Percentiles rank a stretch among this genome's conserved stretches.
Evolutionary conservation across 441 rosid species (phyloP).

Genomic region (Aquilaria agallochum): DNA sequence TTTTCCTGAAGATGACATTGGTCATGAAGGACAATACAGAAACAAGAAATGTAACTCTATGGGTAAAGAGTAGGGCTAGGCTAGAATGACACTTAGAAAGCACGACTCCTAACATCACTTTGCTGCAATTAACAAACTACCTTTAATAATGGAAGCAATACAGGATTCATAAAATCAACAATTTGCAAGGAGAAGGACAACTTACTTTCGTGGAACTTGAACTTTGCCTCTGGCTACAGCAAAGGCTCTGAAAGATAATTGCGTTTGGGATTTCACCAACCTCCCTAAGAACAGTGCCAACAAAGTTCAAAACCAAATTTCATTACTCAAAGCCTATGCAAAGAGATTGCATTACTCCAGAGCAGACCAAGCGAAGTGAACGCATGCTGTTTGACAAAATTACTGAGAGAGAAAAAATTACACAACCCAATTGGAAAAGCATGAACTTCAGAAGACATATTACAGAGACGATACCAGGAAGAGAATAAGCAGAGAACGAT

Average conservation of each 20-base stretch:
- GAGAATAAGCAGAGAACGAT: conserved; percentile 29
- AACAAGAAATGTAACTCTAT: not conserved
- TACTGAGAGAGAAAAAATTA: conserved; percentile 6
- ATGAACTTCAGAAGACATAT: not conserved
- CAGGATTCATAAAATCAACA: too few relatives aligned
- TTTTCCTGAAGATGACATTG: conserved; percentile 41
- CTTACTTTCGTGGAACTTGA: conserved; percentile 57
- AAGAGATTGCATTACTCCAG: not conserved
- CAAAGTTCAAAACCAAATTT: not conserved
- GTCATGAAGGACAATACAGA: not conserved
- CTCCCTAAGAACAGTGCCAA: conserved; percentile 31
- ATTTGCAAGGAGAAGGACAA: not conserved
- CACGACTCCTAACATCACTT: too few relatives aligned
- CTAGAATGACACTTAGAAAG: too few relatives aligned
- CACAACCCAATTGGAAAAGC: not conserved
- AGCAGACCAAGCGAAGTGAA: not conserved
- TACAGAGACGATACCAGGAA: conserved; percentile 23
- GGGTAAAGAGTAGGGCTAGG: too few relatives aligned
- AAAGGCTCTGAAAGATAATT: conserved; percentile 37
- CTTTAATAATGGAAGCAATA: too few relatives aligned
- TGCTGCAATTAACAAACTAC: too few relatives aligned
- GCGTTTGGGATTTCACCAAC: conserved; percentile 30
- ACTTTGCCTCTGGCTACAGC: conserved; percentile 50
- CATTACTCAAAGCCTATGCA: not conserved
- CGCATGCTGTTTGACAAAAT: conserved; percentile 17